Percentiles rank a stretch among this genome's conserved stretches.
phyloP scores from a whole-genome alignment of 2,329 filamentous ascomycete genomes.

The Hymenoscyphus occultus region DNA sequence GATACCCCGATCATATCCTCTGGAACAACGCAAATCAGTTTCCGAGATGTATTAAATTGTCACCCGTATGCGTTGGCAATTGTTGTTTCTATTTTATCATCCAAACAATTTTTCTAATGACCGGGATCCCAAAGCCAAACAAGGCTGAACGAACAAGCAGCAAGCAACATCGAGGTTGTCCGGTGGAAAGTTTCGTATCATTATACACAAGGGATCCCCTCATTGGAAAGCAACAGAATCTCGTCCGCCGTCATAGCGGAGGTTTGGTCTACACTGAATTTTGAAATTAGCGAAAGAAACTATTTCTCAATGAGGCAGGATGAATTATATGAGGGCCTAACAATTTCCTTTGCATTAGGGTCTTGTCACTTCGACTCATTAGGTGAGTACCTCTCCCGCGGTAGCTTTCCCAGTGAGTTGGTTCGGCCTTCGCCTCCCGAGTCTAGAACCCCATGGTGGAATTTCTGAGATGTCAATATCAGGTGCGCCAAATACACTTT shows the following conservation, averaged over 20 bases:
- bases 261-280: not conserved
- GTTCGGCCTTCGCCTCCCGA: not conserved
- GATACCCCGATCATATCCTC: not conserved
- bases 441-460: not conserved
- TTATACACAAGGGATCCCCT: not conserved
- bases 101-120: not conserved
- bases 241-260: constrained; percentile 2
- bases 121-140: not conserved
- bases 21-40: not conserved
- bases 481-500: not conserved
- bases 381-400: not conserved
- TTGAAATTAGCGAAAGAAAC: not conserved
- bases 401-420: not conserved
- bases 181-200: not conserved
- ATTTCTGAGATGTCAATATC: not conserved
- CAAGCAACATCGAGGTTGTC: not conserved
- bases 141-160: not conserved
- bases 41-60: not conserved
- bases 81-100: constrained; percentile 3
- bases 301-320: not conserved
- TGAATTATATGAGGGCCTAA: not conserved
- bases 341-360: constrained; percentile 2
- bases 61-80: not conserved
- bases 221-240: not conserved
- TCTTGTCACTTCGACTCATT: not conserved